phyloP scores from a whole-genome alignment of 2,329 filamentous ascomycete species.

The Ophiocordyceps camponoti-saundersi region DNA sequence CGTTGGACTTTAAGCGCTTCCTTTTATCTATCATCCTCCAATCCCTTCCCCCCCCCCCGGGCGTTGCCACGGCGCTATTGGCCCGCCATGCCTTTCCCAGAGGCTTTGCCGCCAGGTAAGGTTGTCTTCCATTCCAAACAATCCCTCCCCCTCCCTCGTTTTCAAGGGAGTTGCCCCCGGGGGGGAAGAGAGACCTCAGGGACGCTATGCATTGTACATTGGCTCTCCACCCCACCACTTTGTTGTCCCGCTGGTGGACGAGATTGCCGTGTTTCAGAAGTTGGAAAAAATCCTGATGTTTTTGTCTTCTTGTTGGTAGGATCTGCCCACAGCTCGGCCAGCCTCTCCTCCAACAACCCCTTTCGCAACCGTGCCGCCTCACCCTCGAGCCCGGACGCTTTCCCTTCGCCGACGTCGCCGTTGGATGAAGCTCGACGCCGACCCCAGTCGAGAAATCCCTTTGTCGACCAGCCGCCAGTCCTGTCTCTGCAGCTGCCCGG shows the following conservation, averaged over 20 bases:
- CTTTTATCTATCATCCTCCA: not conserved
- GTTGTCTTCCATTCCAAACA: not conserved
- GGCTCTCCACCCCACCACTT: conserved; percentile 1
- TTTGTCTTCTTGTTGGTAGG: conserved; percentile 4
- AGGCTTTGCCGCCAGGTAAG: conserved; percentile 6
- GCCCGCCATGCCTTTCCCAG: conserved; percentile 4
- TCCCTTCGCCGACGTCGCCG: conserved; percentile 29
- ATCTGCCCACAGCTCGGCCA: conserved; percentile 8
- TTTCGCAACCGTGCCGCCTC: conserved; percentile 59
- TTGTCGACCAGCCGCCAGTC: conserved; percentile 42
- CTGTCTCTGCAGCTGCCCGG: conserved; percentile 20
- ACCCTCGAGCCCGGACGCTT: conserved; percentile 23
- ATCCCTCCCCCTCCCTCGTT: not conserved
- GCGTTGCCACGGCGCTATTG: not conserved
- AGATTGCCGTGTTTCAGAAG: conserved; percentile 8
- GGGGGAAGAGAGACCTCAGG: not conserved
- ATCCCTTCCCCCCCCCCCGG: not conserved
- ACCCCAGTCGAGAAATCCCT: conserved; percentile 58
- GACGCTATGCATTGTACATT: not conserved
- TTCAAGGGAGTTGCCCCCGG: not conserved
- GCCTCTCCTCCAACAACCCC: conserved; percentile 60
- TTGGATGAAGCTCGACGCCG: conserved; percentile 42
- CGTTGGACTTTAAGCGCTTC: not conserved
- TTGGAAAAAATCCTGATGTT: conserved; percentile 2
- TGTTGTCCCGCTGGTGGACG: conserved; percentile 2